A percentile compares a stretch with the other conserved stretches of the same genome.
These are phyloP conservation scores for Rhizopus microsporus DNA, from an alignment of 371 early-diverging fungal genomes.

Conservation along the genomic window DNA sequence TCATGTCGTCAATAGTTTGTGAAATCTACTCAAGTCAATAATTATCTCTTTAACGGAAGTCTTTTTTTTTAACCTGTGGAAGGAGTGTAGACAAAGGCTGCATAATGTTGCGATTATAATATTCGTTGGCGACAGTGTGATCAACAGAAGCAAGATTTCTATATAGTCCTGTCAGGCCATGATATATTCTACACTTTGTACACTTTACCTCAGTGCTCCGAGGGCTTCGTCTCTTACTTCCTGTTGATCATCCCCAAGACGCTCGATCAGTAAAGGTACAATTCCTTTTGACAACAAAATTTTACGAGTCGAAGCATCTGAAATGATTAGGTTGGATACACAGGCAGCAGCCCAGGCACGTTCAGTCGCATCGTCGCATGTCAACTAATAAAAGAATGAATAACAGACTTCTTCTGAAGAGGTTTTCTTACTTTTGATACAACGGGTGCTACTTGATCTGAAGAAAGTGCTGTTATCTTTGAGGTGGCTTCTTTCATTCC, in stretches of 20 bases:
- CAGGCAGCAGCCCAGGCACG: conserved; percentile 91
- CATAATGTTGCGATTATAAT: conserved; percentile 67
- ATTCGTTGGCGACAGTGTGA: conserved; percentile 65
- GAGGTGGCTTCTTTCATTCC: conserved; percentile 30
- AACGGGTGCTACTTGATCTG: conserved; percentile 54
- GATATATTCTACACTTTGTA: neutral
- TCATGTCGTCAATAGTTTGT: conserved; percentile 46
- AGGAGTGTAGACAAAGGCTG: conserved; percentile 51
- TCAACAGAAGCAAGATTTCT: conserved; percentile 68
- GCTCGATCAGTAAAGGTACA: conserved; percentile 63
- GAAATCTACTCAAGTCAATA: conserved; percentile 27
- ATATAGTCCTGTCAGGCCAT: conserved; percentile 1
- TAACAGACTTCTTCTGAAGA: neutral
- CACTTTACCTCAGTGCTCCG: conserved; percentile 68
- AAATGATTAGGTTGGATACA: conserved; percentile 72
- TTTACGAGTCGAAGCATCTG: conserved; percentile 64
- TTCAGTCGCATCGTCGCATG: conserved; percentile 67
- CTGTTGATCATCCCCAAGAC: conserved; percentile 66
- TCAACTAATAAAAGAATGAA: conserved; percentile 42
- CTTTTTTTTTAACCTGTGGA: conserved; percentile 41
- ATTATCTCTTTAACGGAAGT: neutral
- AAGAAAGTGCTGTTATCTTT: conserved; percentile 24
- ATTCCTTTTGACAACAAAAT: conserved; percentile 72
- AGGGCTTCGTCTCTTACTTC: conserved; percentile 81
- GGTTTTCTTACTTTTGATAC: conserved; percentile 50